These are phyloP conservation scores for Ceratobasidium sp. DNA, from an alignment of 1,284 basidiomycete species.

Conservation along the genomic window DNA sequence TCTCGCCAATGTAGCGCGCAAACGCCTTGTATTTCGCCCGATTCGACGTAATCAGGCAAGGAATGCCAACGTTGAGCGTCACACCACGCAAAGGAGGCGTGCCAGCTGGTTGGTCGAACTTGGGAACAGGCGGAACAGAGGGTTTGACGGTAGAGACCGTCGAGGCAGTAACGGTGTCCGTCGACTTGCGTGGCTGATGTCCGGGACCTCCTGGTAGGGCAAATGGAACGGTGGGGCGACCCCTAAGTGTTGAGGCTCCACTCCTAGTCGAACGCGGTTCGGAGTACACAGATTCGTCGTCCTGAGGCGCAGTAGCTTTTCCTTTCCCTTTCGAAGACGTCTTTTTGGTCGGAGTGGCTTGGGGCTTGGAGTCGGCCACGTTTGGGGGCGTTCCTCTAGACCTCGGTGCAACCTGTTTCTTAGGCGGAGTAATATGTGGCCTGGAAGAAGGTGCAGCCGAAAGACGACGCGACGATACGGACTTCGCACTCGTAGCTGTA, in stretches of 20 bases:
- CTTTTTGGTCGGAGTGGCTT: constrained; percentile 16
- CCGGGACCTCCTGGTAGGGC: constrained; percentile 20
- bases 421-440: constrained; percentile 36
- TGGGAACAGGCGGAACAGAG: constrained; percentile 41
- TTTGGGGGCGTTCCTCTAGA: constrained; percentile 10
- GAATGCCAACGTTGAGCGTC: constrained; percentile 87
- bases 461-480: constrained; percentile 8
- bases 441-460: constrained; percentile 6
- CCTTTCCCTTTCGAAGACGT: constrained; percentile 27
- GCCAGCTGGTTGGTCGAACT: constrained; percentile 14
- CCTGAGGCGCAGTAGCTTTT: constrained; percentile 22
- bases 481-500: constrained; percentile 17
- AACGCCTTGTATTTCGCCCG: constrained; percentile 87
- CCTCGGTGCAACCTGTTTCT: constrained; percentile 21
- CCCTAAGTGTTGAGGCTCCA: constrained; percentile 30
- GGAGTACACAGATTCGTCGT: constrained; percentile 31
- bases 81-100: constrained; percentile 67
- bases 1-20: constrained; percentile 88
- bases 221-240: constrained; percentile 14
- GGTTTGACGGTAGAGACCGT: constrained; percentile 41
- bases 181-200: constrained; percentile 51
- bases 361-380: constrained; percentile 9
- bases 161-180: constrained; percentile 59
- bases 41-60: constrained; percentile 89
- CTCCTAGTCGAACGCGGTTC: constrained; percentile 35